A percentile compares a stretch with the other conserved stretches of the same genome.
These are phyloP conservation scores for Nannochloropsis oceanica DNA, from an alignment of 108 stramenopile genomes.

Conservation along the genomic window DNA sequence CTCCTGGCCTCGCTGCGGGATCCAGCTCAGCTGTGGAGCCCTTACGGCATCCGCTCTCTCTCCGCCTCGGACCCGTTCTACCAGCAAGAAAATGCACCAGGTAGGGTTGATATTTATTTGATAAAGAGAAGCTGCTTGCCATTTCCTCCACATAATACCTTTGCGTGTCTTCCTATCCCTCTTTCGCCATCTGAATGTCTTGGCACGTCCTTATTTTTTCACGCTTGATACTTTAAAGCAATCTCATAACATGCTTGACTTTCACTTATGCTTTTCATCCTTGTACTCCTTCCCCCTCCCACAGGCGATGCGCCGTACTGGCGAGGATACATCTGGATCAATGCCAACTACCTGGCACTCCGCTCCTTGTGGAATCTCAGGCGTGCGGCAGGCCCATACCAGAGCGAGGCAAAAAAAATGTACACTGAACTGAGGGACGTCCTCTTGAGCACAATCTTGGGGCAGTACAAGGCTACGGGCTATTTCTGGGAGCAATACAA, in stretches of 20 bases:
- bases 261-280: not conserved
- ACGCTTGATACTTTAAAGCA: no score
- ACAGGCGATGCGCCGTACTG: constrained; percentile 44
- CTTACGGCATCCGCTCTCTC: constrained; percentile 37
- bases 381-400: constrained; percentile 14
- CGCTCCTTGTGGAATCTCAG: constrained; percentile 20
- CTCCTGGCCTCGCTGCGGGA: constrained; percentile 13
- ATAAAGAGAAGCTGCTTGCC: no score
- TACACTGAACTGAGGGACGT: constrained; percentile 16
- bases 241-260: no score
- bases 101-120: not conserved
- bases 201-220: no score
- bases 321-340: constrained; percentile 45
- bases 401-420: constrained; percentile 2
- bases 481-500: constrained; percentile 47
- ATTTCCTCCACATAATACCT: no score
- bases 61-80: constrained; percentile 24
- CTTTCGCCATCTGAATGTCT: no score
- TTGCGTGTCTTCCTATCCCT: no score
- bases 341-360: constrained; percentile 39
- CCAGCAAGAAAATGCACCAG: constrained; percentile 28
- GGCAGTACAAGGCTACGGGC: constrained; percentile 23
- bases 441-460: constrained; percentile 30
- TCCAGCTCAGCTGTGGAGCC: constrained; percentile 31
- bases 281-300: not conserved